Percentiles rank a stretch among this genome's conserved stretches.
phyloP scores from a whole-genome alignment of 2,329 filamentous ascomycete species.

The Verticillium klebahnii region DNA sequence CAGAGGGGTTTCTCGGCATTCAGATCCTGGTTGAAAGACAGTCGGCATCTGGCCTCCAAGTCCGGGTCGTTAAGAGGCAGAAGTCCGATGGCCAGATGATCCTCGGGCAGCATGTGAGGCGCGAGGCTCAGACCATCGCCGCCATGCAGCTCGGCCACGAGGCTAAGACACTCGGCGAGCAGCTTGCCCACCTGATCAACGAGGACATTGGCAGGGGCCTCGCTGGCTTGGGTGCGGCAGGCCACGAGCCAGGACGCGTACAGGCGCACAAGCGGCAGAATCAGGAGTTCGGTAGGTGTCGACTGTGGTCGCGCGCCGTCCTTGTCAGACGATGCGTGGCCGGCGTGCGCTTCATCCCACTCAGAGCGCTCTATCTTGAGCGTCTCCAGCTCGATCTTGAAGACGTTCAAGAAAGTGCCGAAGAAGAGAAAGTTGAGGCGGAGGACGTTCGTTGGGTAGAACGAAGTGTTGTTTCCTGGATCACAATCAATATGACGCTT shows the following conservation, averaged over 20 bases:
- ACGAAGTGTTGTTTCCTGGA: constrained; percentile 21
- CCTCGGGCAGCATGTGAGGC: constrained; percentile 48
- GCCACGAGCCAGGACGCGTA: constrained; percentile 50
- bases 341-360: constrained; percentile 23
- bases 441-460: constrained; percentile 50
- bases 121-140: constrained; percentile 31
- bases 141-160: constrained; percentile 42
- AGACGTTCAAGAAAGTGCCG: constrained; percentile 62
- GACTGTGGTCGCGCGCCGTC: constrained; percentile 22
- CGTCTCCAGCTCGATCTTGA: constrained; percentile 66
- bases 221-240: constrained; percentile 39
- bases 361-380: constrained; percentile 24
- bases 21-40: constrained; percentile 27
- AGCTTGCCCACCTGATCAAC: constrained; percentile 37
- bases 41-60: constrained; percentile 34
- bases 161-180: constrained; percentile 40
- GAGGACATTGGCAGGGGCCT: neutral
- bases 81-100: constrained; percentile 40
- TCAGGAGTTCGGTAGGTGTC: constrained; percentile 31
- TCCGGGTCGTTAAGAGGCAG: constrained; percentile 32
- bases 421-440: constrained; percentile 77
- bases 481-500: neutral
- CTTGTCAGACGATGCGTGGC: constrained; percentile 12
- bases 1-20: constrained; percentile 33
- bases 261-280: constrained; percentile 48